phyloP scores from a whole-genome alignment of 768 basidiomycete species.

The Lepiota brunneoincarnata region DNA sequence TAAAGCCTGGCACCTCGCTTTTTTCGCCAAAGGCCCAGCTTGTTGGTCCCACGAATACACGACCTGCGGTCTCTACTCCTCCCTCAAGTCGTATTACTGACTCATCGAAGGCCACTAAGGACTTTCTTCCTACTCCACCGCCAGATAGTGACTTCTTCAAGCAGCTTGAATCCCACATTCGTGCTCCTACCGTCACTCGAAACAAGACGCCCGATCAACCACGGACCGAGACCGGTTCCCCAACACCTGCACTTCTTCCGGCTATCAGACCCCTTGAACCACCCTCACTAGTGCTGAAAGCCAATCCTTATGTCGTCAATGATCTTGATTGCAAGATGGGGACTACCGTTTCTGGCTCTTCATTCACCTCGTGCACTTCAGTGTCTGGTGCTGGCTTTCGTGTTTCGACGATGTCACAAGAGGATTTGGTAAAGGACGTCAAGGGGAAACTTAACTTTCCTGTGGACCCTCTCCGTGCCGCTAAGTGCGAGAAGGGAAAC shows the following conservation, averaged over 20 bases:
- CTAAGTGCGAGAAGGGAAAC: constrained; percentile 4
- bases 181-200: constrained; percentile 1
- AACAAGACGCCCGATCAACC: not conserved
- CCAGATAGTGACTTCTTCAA: not conserved
- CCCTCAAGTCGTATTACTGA: too few species aligned
- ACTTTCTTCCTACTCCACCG: not conserved
- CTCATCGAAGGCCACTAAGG: not conserved
- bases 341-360: too few species aligned
- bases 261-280: not conserved
- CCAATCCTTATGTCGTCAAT: not conserved
- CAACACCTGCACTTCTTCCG: not conserved
- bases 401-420: too few species aligned
- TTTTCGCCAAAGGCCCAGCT: too few species aligned
- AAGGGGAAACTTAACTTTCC: too few species aligned
- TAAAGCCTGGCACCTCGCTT: too few species aligned
- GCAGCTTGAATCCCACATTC: not conserved
- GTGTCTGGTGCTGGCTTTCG: too few species aligned
- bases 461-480: too few species aligned
- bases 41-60: too few species aligned
- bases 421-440: too few species aligned
- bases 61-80: not conserved
- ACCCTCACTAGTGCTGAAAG: not conserved
- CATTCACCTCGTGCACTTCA: too few species aligned
- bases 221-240: not conserved
- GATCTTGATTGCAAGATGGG: not conserved